phyloP scores from a whole-genome alignment of 1,284 basidiomycete genomes.

The Malassezia globosa region DNA sequence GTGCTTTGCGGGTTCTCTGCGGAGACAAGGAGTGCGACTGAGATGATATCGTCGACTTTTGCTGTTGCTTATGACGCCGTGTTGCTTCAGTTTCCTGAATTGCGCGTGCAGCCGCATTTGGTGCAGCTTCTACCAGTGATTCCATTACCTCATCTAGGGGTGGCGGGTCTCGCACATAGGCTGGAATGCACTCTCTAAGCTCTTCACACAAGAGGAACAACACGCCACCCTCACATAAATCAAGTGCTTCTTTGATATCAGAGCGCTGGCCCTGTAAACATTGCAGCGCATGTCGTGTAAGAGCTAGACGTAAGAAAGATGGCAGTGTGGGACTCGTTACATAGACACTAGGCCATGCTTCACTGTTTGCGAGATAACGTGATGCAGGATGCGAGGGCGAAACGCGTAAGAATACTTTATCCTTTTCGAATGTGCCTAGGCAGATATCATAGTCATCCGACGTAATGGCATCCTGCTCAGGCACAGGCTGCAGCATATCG shows the following conservation, averaged over 20 bases:
- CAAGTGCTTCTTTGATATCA: constrained; percentile 54
- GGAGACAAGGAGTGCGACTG: neutral
- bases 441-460: constrained; percentile 46
- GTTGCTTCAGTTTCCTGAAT: neutral
- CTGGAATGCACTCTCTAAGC: constrained; percentile 52
- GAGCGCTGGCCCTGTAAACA: constrained; percentile 43
- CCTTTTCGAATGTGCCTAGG: constrained; percentile 35
- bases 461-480: constrained; percentile 26
- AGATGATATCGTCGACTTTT: no score
- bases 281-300: constrained; percentile 54
- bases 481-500: constrained; percentile 28
- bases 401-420: constrained; percentile 58
- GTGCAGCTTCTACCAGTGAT: constrained; percentile 21
- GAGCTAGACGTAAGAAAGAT: constrained; percentile 71
- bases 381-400: constrained; percentile 54
- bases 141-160: constrained; percentile 40
- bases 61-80: no score
- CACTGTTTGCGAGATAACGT: constrained; percentile 39
- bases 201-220: constrained; percentile 64
- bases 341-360: constrained; percentile 60
- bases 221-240: constrained; percentile 60
- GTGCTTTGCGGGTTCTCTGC: constrained; percentile 3
- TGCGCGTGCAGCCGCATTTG: constrained; percentile 18
- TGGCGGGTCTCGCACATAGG: constrained; percentile 41
- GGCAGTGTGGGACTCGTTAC: constrained; percentile 62